Evolutionary conservation across 192 early-diverging fungal genomes (phyloP), one percentile per base, ranked within the genome.

Genomic region (Umbelopsis isabellina): DNA sequence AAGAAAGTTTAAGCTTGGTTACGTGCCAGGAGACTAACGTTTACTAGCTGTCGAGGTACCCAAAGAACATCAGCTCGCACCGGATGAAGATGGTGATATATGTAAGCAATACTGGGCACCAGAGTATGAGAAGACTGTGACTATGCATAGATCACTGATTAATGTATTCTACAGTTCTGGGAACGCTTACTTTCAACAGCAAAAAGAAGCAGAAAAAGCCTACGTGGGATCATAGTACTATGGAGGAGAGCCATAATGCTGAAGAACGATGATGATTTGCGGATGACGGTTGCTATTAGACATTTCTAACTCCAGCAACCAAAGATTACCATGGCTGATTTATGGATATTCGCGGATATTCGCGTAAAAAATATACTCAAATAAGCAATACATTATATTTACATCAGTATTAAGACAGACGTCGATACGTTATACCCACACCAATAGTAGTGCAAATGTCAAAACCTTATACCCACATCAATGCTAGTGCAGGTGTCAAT

Each of bases 181-280:
- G 55, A n/a, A 35, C 55, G 4, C 55, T 61, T 15, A 61, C 55
- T 5, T 61, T 61, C 25, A 61, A 30, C 18, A 61, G 55, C 55
- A 61, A 61, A 30, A 61, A 61, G n/a, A 61, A 61, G 30, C 55
- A 22, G n/a, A 61, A 61, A 30, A 61, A 61, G 33, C 55, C 55
- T 12, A 61, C 55, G 18, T 61, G 55, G 55, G 55, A 61, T n/a
- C 55, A 61, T 18, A 61, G 55, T 35, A 61, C 55, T 33, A 61
- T 61, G 55, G 55, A 61, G 33, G 55, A 61, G 30, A 30, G 30
- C 13, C 27, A 10, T 2, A 30, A 23, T 16, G 33, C 18, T 8
- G 55, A 35, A 61, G 55, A 61, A n/a, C 37, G 55, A n/a, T 53
- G 23, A 61, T 37, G 1, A 0, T 16, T 13, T 7, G 13, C 55